Base-by-base conservation (phyloP, 1,139 yeast genomes). In the Torulaspora pretoriensis region DNA sequence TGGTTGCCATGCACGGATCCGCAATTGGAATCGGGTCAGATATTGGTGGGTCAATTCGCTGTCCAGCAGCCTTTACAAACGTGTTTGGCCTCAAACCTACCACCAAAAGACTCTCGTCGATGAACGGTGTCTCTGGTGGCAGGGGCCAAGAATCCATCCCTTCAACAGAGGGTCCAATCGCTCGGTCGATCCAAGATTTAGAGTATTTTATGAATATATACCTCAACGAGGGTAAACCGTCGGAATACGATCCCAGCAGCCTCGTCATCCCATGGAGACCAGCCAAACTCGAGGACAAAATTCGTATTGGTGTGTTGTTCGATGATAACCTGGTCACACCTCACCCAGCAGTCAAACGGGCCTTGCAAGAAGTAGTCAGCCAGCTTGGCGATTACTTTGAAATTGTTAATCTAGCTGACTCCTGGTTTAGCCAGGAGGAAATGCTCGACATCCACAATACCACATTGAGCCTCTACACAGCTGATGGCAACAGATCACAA, bases 21-120 rank as follows among this genome's bases (percentile, higher is more conserved):
- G 71, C 78, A 2, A 51, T 83, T 34, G 90, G 90, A 36, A 72
- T 83, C 46, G 92, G 92, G 14, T 75, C 85, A 33, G 94, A 84
- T 64, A 83, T 84, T 54, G 94, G 92, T 49, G 94, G 92, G 1
- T 79, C 86, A 1, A 80, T 84, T 52, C 74, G 92, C 59, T 80
- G 75, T 6, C 94, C 92, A 2, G 84, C 90, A 26, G 88, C 87
- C 0, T 83, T 73, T 59, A 74, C 81, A 38, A 88, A 88, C 19
- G 64, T 76, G 48, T 77, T 70, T 60, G 92, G 89, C 13, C 70
- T 83, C 49, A 77, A 86, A 64, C 90, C 90, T 34, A 72, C 87
- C 6, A 69, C 83, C 3, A 77, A 78, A 60, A 73, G 90, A 65
- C 66, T 81, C 40, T 73, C 83, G 42, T 60, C 65, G 41, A 50